These are phyloP conservation scores for Arthrobotrys sinensis DNA, from an alignment of 2,329 filamentous ascomycete species.

Conservation along the genomic window DNA sequence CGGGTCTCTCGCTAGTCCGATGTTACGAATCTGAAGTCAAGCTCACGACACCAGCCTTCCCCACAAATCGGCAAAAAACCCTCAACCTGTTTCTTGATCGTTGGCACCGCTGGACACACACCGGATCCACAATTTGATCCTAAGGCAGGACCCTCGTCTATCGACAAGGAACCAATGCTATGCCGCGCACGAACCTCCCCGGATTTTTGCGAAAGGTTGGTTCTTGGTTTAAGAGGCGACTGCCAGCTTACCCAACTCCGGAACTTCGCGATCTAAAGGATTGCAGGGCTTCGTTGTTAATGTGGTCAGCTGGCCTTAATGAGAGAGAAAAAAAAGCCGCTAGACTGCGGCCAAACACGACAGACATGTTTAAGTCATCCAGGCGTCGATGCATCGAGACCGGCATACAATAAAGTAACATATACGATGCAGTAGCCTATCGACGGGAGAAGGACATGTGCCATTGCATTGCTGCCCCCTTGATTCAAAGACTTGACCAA, in stretches of 20 bases:
- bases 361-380: conserved; percentile 21
- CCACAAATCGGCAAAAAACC: conserved; percentile 62
- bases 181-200: conserved; percentile 61
- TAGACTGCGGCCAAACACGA: conserved; percentile 31
- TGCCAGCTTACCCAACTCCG: conserved; percentile 56
- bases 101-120: conserved; percentile 48
- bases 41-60: conserved; percentile 52
- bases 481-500: conserved; percentile 1
- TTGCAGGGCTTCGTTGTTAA: conserved; percentile 51
- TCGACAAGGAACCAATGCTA: conserved; percentile 58
- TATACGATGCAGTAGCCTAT: conserved; percentile 34
- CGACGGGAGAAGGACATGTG: conserved; percentile 29
- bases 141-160: conserved; percentile 56
- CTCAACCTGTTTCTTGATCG: conserved; percentile 60
- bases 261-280: conserved; percentile 46
- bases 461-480: conserved; percentile 15
- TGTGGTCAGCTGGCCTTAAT: conserved; percentile 56
- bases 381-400: conserved; percentile 20
- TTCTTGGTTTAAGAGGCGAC: conserved; percentile 55
- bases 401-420: conserved; percentile 26
- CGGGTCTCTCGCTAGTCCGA: conserved; percentile 24
- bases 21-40: conserved; percentile 51
- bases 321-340: conserved; percentile 26
- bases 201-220: conserved; percentile 57
- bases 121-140: conserved; percentile 56